A percentile compares a stretch with the other conserved stretches of the same genome.
These are phyloP conservation scores for Emmonsiellopsis sp. DNA, from an alignment of 2,329 filamentous ascomycete genomes.

Conservation along the genomic window DNA sequence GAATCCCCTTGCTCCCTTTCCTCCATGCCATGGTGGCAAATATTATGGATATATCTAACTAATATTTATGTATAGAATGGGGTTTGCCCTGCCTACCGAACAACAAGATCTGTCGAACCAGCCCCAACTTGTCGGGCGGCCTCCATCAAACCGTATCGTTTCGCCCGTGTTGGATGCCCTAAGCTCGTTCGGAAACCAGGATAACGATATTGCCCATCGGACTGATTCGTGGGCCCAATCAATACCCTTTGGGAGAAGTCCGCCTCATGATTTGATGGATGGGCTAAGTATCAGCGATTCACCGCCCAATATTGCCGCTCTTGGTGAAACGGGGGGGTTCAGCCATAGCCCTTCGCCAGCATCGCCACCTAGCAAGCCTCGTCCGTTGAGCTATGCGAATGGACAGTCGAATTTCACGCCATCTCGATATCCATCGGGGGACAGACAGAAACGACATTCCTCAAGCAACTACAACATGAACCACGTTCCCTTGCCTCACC, in stretches of 20 bases:
- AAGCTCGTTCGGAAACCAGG: slow-evolving; percentile 22
- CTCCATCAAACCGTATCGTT: slow-evolving; percentile 19
- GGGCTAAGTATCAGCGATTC: slow-evolving; percentile 28
- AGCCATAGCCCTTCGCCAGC: slow-evolving; percentile 32
- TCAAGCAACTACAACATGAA: slow-evolving; percentile 27
- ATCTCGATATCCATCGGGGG: slow-evolving; percentile 28
- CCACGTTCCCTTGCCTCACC: slow-evolving; percentile 55
- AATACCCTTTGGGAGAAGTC: slow-evolving; percentile 37
- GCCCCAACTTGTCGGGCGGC: slow-evolving; percentile 17
- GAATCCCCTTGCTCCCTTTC: background rate
- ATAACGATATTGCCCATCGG: slow-evolving; percentile 25
- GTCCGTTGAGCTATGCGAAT: slow-evolving; percentile 35
- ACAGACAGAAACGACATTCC: slow-evolving; percentile 31
- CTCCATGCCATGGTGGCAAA: background rate
- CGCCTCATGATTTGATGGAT: slow-evolving; percentile 30
- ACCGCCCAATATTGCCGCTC: slow-evolving; percentile 31
- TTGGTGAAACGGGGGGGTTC: slow-evolving; percentile 31
- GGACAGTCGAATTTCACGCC: slow-evolving; percentile 28
- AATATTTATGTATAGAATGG: slow-evolving; percentile 17
- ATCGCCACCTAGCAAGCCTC: slow-evolving; percentile 32
- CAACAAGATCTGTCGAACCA: slow-evolving; percentile 23
- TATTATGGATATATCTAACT: slow-evolving; percentile 8
- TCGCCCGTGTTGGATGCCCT: slow-evolving; percentile 33
- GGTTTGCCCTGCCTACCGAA: slow-evolving; percentile 17
- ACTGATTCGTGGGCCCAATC: slow-evolving; percentile 38